Base-by-base conservation (phyloP, 1,284 basidiomycete species). In the Tilletia setariae region DNA sequence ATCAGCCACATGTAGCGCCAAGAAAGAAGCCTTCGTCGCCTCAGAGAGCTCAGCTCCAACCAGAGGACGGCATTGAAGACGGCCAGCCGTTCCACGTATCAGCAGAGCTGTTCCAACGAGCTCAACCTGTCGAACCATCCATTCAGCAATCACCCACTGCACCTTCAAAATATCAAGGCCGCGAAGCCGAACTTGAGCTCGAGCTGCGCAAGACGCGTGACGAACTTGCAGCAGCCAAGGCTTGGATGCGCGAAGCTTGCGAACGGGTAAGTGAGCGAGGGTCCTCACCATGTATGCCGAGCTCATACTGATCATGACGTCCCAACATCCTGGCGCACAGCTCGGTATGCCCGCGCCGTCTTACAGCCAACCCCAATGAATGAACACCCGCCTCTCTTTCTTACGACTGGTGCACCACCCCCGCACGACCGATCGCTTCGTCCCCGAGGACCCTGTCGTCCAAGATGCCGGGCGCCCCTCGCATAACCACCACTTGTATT, bases 221-320 rank as follows among this genome's bases (percentile, higher is more conserved):
- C 56, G 56, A 61, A 35, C 56, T 61, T 1, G 56, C 56, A 13
- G 28, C 32, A 8, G 56, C 56, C 7, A 11, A 40, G 19, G 56
- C 32, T 16, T 61, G 56, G 56, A 61, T 61, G 56, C 56, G 56
- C 28, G 28, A 61, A 21, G 56, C 56, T 16, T 35, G 28, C 28
- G 56, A 61, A 61, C 25, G 28, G 28, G 56, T 61, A 40, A 13
- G 56, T 61, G 6, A 40, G 35, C 35, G 4, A 40, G 35, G 35
- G 35, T 4, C 46, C 46, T 49, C 46, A 16, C 46, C 46, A 4
- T 49, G 7, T 6, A 23, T 21, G 2, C 21, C n/a, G 51, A 53
- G 11, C 1, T 25, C 28, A 28, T 1, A 53, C 51, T 53, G 51
- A 61, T 35, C 56, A 35, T 32, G 30, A 28, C 21, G 28, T 7